Conservation (phyloP, 352 stramenopile genomes). For the Paralagenidium karlingii region DNA sequence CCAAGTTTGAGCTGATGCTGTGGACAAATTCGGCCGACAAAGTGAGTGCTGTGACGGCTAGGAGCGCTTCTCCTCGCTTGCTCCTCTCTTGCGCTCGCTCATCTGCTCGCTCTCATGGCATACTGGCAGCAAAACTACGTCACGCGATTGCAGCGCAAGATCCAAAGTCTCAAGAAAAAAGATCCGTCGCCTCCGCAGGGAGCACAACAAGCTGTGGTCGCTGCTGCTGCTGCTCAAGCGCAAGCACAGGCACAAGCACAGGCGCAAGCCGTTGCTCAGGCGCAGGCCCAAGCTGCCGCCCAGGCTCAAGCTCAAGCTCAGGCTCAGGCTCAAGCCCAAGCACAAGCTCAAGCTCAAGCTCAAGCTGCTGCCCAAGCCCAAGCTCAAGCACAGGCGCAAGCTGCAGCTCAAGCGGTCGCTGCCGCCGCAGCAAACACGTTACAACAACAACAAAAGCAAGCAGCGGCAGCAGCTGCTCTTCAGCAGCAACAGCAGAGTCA, state of each 20-base stretch:
- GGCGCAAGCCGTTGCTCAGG: conserved; percentile 1
- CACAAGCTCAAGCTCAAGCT: conserved; percentile 10
- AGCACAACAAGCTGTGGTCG: too few relatives aligned
- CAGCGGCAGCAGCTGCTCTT: too few relatives aligned
- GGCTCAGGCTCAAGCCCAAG: conserved; percentile 5
- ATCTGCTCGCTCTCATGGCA: conserved; percentile 3
- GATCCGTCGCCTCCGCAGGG: too few relatives aligned
- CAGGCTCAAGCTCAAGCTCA: conserved; percentile 12
- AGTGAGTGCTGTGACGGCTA: conserved; percentile 18
- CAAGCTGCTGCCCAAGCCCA: conserved; percentile 12
- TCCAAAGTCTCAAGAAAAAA: conserved; percentile 72
- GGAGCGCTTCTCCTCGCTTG: too few relatives aligned
- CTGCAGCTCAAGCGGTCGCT: conserved; percentile 6
- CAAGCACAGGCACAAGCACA: conserved; percentile 13
- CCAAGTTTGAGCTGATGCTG: conserved; percentile 81
- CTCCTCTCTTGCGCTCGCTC: neutral
- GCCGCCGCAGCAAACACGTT: conserved; percentile 2
- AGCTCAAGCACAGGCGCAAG: conserved; percentile 1
- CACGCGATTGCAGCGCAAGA: conserved; percentile 78
- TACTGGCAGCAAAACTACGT: conserved; percentile 50
- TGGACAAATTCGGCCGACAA: conserved; percentile 65
- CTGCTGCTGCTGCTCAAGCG: conserved; percentile 13
- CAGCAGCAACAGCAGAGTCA: too few relatives aligned
- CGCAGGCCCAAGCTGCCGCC: neutral
- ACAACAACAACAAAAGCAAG: neutral